Evolutionary conservation across 768 basidiomycete genomes (phyloP).

Genomic region (Psilocybe cubensis): DNA sequence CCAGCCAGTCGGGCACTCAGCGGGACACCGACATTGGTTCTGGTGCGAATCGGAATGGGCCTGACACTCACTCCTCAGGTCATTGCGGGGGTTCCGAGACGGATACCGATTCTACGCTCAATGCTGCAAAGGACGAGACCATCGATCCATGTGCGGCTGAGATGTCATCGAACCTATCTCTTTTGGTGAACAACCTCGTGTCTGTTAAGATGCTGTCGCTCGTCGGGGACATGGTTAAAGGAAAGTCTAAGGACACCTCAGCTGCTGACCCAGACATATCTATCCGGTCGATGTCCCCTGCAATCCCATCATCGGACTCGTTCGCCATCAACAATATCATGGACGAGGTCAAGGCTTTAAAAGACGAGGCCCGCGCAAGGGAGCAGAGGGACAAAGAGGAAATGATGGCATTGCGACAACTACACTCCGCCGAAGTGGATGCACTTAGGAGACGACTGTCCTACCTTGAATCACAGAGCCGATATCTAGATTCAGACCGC

Average conservation of each 20-base stretch:
- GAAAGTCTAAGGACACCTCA: conserved; percentile 8
- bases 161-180: conserved; percentile 18
- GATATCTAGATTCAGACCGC: conserved; percentile 3
- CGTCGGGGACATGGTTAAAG: conserved; percentile 18
- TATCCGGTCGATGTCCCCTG: conserved; percentile 1
- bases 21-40: neutral
- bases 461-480: conserved; percentile 23
- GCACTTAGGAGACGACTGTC: conserved; percentile 24
- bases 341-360: conserved; percentile 24
- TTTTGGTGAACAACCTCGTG: conserved; percentile 25
- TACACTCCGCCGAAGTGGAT: conserved; percentile 28
- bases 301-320: conserved; percentile 6
- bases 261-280: neutral
- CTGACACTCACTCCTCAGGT: conserved; percentile 7
- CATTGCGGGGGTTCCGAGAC: conserved; percentile 15
- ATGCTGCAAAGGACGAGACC: neutral
- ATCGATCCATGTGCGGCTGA: conserved; percentile 6
- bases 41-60: neutral
- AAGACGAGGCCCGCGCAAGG: conserved; percentile 17
- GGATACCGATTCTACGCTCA: conserved; percentile 15
- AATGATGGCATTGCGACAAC: conserved; percentile 21
- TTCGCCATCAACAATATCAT: conserved; percentile 17
- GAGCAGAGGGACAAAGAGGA: conserved; percentile 24
- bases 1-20: neutral
- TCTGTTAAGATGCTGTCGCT: conserved; percentile 23